Conservation (phyloP, 2,329 filamentous ascomycete species). For the Monosporascus sp. region DNA sequence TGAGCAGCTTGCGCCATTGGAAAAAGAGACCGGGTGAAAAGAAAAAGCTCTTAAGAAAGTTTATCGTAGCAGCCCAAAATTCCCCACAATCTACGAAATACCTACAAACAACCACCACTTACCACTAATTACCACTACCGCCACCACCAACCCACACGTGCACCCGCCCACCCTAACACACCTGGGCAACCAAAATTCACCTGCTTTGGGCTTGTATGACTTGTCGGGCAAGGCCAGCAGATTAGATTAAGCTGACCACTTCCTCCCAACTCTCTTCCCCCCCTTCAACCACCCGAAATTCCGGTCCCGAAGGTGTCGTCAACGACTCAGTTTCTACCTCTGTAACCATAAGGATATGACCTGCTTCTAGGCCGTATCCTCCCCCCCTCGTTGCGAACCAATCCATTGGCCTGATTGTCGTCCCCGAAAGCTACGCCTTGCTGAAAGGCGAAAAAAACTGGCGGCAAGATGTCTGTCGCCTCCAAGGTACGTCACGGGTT, state of each 20-base stretch:
- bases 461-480: conserved; percentile 58
- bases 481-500: conserved; percentile 45
- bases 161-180: too few relatives aligned
- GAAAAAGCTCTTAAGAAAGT: neutral
- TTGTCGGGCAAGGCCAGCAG: neutral
- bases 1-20: neutral
- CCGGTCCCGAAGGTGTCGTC: conserved; percentile 3
- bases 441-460: conserved; percentile 46
- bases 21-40: neutral
- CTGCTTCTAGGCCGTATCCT: conserved; percentile 31
- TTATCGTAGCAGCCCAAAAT: neutral
- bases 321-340: conserved; percentile 8
- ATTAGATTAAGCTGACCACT: neutral
- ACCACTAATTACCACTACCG: too few relatives aligned
- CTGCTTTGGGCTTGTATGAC: too few relatives aligned
- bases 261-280: neutral
- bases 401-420: conserved; percentile 26
- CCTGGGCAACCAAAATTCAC: too few relatives aligned
- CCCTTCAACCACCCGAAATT: conserved; percentile 5
- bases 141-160: too few relatives aligned
- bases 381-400: conserved; percentile 15
- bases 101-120: neutral
- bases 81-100: neutral
- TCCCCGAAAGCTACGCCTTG: conserved; percentile 36
- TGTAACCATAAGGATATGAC: conserved; percentile 26